These are phyloP conservation scores for Aspergillus panamensis DNA, from an alignment of 495 filamentous ascomycete species.

Conservation along the genomic window DNA sequence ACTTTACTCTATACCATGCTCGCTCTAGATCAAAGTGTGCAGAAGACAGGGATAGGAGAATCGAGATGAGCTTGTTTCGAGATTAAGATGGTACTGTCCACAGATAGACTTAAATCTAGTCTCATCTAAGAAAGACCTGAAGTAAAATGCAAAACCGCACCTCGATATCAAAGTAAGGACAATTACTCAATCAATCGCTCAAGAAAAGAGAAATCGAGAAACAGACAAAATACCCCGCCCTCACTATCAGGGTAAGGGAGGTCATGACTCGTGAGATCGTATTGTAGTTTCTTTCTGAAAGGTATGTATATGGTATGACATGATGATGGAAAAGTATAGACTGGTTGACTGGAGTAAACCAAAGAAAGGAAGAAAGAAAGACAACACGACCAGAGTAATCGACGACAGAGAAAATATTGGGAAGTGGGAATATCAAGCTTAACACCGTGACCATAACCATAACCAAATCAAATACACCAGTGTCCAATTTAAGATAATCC, in stretches of 20 bases:
- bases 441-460: not conserved
- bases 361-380: not conserved
- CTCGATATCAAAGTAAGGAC: too few species aligned
- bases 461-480: not conserved
- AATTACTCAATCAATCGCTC: not conserved
- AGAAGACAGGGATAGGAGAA: too few species aligned
- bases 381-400: not conserved
- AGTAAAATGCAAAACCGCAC: too few species aligned
- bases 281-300: constrained; percentile 1
- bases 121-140: too few species aligned
- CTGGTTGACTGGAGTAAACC: not conserved
- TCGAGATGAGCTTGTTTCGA: too few species aligned
- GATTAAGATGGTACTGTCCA: too few species aligned
- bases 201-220: not conserved
- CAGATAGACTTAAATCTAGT: too few species aligned
- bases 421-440: too few species aligned
- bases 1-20: too few species aligned
- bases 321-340: not conserved
- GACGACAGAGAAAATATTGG: not conserved
- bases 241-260: not conserved
- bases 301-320: not conserved
- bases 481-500: not conserved
- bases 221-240: not conserved
- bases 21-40: too few species aligned
- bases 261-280: constrained; percentile 7